Evolutionary conservation across 192 early-diverging fungal genomes (phyloP), one percentile per base, ranked within the genome.

Genomic region (Umbelopsis sp.): DNA sequence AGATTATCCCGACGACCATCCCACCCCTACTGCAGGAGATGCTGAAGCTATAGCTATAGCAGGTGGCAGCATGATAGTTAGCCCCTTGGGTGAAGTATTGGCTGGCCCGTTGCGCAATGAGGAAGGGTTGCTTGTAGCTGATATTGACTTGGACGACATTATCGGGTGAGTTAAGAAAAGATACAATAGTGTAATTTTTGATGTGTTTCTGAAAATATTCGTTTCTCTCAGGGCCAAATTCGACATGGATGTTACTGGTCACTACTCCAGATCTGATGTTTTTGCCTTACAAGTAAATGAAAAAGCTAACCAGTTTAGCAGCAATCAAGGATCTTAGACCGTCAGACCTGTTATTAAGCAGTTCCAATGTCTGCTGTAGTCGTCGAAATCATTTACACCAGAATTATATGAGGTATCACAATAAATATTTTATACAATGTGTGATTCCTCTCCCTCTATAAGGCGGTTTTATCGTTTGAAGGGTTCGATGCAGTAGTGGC

Each of bases 1-100:
- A 35, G 50, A 70, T 70, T 70, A 70, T 70, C 68, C 68, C 35
- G 68, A 70, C 2, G 52, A 41, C 10, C 68, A 70, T 25, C 49
- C 50, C 5, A 27, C 33, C 2, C 12, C 11, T 5, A 33, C 12
- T 44, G 13, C 49, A 4, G 13, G 20, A 13, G 30, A 61, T 13
- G 27, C 55, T 13, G 23, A 70, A 0, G 51, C 35, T 46, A 30
- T 53, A 2, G 49, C 23, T 4, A 52, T 51, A 25, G 49, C 21
- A 2, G 68, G 68, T 10, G 68, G 68, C 3, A 70, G 68, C 33
- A 51, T 70, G 68, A 70, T 70, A 27, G 35, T 70, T 22, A 16
- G 22, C 1, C 68, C 68, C 0, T 22, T 70, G 16, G 68, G 68
- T 11, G 45, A 51, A 4, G 50, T 70, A 2, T 55, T 70, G 37